Conservation (phyloP, 768 basidiomycete species). For the Steccherinum ochraceum region DNA sequence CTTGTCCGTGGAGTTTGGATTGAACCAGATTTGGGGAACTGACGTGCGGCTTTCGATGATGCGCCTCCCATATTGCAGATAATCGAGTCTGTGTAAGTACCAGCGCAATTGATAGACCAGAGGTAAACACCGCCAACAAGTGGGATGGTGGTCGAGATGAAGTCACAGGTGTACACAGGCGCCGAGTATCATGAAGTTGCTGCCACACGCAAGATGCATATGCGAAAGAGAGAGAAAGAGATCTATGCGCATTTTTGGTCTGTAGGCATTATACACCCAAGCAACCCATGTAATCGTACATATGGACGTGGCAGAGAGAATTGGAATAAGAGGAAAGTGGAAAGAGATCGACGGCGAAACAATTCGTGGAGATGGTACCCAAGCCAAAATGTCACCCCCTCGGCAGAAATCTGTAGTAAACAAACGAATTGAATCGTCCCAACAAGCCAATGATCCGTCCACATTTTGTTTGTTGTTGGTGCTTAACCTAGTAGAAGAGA, state of each 20-base stretch:
- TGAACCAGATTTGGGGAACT: constrained; percentile 48
- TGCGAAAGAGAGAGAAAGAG: background rate
- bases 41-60: constrained; percentile 54
- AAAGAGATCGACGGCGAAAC: background rate
- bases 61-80: constrained; percentile 48
- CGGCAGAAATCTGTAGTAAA: background rate
- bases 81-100: background rate
- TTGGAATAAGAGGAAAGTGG: background rate
- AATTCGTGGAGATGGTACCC: background rate
- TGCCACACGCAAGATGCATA: background rate
- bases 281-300: background rate
- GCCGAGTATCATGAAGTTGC: background rate
- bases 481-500: background rate
- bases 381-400: background rate
- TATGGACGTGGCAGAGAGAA: background rate
- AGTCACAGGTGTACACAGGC: too few species aligned
- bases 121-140: background rate
- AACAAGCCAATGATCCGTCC: background rate
- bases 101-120: background rate
- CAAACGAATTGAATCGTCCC: background rate
- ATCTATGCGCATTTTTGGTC: background rate
- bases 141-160: too few species aligned
- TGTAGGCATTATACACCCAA: background rate
- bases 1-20: constrained; percentile 39
- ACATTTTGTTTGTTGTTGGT: background rate